These are phyloP conservation scores for Suillus americanus DNA, from an alignment of 768 basidiomycete genomes.

Conservation along the genomic window DNA sequence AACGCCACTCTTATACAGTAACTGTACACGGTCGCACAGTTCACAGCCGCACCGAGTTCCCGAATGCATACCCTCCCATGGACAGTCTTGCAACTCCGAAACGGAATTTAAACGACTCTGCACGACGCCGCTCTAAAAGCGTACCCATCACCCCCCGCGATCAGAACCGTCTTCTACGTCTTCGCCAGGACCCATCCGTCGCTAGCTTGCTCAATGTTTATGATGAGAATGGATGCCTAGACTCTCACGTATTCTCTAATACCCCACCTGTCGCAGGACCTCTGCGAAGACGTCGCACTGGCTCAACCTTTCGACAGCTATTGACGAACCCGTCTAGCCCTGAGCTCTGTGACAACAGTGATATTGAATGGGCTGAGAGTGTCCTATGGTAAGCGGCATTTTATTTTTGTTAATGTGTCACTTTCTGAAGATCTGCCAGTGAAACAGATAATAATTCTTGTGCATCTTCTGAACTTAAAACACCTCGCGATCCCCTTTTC, in stretches of 20 bases:
- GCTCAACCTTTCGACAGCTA: slow-evolving; percentile 73
- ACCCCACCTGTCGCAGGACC: slow-evolving; percentile 43
- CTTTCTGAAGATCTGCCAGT: slow-evolving; percentile 24
- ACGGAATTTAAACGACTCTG: slow-evolving; percentile 28
- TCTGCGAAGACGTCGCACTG: slow-evolving; percentile 57
- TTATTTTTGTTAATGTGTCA: not conserved
- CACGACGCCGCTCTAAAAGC: slow-evolving; percentile 30
- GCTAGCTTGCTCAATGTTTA: slow-evolving; percentile 72
- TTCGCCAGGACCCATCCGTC: slow-evolving; percentile 79
- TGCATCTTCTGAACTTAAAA: slow-evolving; percentile 46
- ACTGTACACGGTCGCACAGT: slow-evolving; percentile 65
- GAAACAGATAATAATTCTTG: slow-evolving; percentile 45
- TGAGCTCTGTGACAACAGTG: slow-evolving; percentile 38
- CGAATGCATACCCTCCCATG: slow-evolving; percentile 54
- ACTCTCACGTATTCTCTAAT: slow-evolving; percentile 65
- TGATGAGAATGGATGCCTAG: slow-evolving; percentile 68
- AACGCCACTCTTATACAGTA: slow-evolving; percentile 67
- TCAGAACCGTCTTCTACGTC: slow-evolving; percentile 51
- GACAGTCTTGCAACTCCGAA: slow-evolving; percentile 26
- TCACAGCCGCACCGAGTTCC: slow-evolving; percentile 64
- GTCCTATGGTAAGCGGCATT: slow-evolving; percentile 55
- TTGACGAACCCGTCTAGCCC: slow-evolving; percentile 52
- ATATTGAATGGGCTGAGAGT: slow-evolving; percentile 84
- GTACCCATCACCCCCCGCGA: slow-evolving; percentile 43
- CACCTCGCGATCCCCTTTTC: slow-evolving; percentile 45